Base-by-base conservation (phyloP, 1,284 basidiomycete genomes). In the Sanghuangporus weigelae region DNA sequence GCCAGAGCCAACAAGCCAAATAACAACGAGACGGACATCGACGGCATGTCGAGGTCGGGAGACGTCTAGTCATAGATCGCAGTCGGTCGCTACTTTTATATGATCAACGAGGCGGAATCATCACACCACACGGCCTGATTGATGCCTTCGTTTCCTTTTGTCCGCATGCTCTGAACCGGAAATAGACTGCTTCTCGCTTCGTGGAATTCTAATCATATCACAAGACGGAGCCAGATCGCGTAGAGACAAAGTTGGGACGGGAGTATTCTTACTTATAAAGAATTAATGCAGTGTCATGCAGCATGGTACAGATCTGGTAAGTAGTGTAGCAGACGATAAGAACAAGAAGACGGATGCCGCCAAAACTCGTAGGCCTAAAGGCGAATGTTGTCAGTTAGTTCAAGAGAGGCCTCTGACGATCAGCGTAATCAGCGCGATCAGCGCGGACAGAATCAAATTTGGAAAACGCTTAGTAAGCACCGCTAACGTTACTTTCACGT, bases 31-130 rank as follows among this genome's bases (percentile, higher is more conserved):
- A 39, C 14, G 57, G 35, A 7, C 50, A 12, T 23, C 23, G 23
- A 66, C n/a, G 74, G 72, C 67, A 75, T 72, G 3, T 67, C 69
- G 38, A 74, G 19, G 44, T 42, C 40, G 40, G 40, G 16, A 42
- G 4, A 26, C 23, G 23, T 26, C 16, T 42, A 12, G 44, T n/a
- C 1, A 16, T 7, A 23, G 23, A 51, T n/a, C 49, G 23, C 49
- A 51, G 21, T 51, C 49, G 26, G 4, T 51, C 7, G 49, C 8
- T 6, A 2, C 5, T 26, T 23, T 51, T 51, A 51, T 51, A 51
- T 21, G 12, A 10, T 26, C 49, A 51, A 11, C 49, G n/a, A 26
- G 16, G 21, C 2, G 49, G 7, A 7, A 51, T 12, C 49, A 51
- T 51, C 49, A 31, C 49, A 7, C n/a, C 49, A 31, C 49, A 7